Conservation (phyloP, 371 early-diverging fungal species). For the Mucor velutinosus region DNA sequence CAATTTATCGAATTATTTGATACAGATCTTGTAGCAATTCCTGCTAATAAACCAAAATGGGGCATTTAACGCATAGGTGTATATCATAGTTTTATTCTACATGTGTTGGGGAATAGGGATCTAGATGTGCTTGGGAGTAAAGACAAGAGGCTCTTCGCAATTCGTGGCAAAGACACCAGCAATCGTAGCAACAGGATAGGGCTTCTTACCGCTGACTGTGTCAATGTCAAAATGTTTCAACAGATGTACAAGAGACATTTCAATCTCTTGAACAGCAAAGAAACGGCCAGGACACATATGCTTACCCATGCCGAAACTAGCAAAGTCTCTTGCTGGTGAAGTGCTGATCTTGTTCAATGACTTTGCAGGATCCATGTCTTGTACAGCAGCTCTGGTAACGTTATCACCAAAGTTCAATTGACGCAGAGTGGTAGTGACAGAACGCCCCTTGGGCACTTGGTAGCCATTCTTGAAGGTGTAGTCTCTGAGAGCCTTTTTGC, state of each 20-base stretch:
- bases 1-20: slow-evolving; percentile 96
- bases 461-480: slow-evolving; percentile 45
- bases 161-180: slow-evolving; percentile 16
- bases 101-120: background rate
- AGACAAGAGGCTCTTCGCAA: slow-evolving; percentile 30
- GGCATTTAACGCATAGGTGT: background rate
- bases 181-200: slow-evolving; percentile 20
- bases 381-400: slow-evolving; percentile 4
- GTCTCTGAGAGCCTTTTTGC: slow-evolving; percentile 29
- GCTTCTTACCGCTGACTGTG: slow-evolving; percentile 21
- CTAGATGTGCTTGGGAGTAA: slow-evolving; percentile 12
- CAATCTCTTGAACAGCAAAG: slow-evolving; percentile 56
- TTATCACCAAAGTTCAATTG: slow-evolving; percentile 35
- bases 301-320: slow-evolving; percentile 39
- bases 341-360: slow-evolving; percentile 22
- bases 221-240: slow-evolving; percentile 27
- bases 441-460: slow-evolving; percentile 37
- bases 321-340: slow-evolving; percentile 29
- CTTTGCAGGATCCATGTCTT: slow-evolving; percentile 33
- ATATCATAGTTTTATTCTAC: background rate
- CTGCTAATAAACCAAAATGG: slow-evolving; percentile 82
- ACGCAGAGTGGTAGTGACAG: slow-evolving; percentile 26
- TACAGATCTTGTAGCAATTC: slow-evolving; percentile 89
- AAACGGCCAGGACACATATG: slow-evolving; percentile 47
- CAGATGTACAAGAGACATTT: slow-evolving; percentile 31